Evolutionary conservation across 805 yeast species (phyloP).

Genomic region (Tetrapisispora fleetii): DNA sequence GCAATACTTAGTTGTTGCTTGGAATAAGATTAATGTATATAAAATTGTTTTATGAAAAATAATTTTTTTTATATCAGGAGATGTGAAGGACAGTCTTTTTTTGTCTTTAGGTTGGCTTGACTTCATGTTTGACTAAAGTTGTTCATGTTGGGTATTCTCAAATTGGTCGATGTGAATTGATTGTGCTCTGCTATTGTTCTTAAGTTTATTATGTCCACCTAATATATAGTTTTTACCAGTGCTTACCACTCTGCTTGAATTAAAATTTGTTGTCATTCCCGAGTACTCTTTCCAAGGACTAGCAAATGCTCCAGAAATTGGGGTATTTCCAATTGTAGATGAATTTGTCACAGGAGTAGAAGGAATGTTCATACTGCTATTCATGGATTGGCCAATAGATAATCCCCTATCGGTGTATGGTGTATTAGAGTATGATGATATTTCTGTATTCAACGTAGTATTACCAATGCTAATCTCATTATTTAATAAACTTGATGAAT

Average conservation of each 20-base stretch:
- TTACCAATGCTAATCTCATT: not conserved
- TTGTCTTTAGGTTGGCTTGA: too few relatives aligned
- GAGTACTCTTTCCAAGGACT: slow-evolving; percentile 2
- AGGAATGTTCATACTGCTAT: not conserved
- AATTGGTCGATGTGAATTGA: slow-evolving; percentile 29
- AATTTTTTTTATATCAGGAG: not conserved
- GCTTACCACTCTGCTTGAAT: slow-evolving; percentile 17
- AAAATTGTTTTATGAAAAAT: too few relatives aligned
- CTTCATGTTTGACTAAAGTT: too few relatives aligned
- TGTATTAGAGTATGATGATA: not conserved
- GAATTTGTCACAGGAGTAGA: not conserved
- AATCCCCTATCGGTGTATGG: slow-evolving; percentile 1
- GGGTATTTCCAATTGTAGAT: not conserved
- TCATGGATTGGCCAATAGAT: not conserved
- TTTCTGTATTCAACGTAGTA: not conserved
- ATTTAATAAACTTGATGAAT: not conserved
- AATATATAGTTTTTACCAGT: slow-evolving; percentile 28
- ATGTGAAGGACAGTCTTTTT: not conserved
- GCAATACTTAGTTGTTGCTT: too few relatives aligned
- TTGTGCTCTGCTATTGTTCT: slow-evolving; percentile 28
- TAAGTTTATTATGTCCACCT: slow-evolving; percentile 25
- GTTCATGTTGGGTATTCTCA: slow-evolving; percentile 5
- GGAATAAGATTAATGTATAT: too few relatives aligned
- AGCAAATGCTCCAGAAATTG: not conserved
- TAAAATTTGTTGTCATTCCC: not conserved